Conservation (phyloP, 106 monocot genomes). For the Agapanthus africanus region DNA sequence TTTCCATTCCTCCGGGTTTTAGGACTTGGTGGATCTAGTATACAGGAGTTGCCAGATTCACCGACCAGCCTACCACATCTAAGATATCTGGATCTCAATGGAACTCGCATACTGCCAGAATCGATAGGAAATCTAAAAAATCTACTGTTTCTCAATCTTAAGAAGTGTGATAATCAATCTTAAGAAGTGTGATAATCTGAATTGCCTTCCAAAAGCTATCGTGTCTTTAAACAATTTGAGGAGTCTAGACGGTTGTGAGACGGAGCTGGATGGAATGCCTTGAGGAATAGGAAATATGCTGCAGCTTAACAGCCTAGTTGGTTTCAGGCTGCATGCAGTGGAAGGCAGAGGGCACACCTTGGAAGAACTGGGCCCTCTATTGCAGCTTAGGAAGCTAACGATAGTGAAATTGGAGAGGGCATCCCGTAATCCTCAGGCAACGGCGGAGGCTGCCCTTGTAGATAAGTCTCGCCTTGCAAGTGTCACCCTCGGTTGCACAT, state of each 20-base stretch:
- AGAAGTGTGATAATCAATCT: constrained; percentile 1
- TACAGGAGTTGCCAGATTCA: too few relatives aligned
- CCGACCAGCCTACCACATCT: too few relatives aligned
- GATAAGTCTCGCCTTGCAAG: not conserved
- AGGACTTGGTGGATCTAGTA: too few relatives aligned
- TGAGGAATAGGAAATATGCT: constrained; percentile 5
- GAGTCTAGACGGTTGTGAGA: not conserved
- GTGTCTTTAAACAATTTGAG: constrained; percentile 9
- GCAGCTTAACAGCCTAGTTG: not conserved
- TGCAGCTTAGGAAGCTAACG: not conserved
- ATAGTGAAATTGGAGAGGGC: constrained; percentile 14
- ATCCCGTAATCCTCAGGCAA: not conserved
- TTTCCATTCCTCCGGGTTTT: too few relatives aligned
- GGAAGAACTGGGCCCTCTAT: constrained; percentile 13
- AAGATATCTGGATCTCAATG: too few relatives aligned
- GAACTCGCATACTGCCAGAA: too few relatives aligned
- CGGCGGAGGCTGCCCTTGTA: not conserved
- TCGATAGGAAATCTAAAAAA: too few relatives aligned
- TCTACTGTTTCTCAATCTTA: too few relatives aligned
- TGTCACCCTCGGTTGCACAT: not conserved
- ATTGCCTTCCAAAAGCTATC: not conserved
- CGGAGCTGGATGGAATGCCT: constrained; percentile 6
- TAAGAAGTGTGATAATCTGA: not conserved
- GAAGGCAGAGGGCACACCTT: not conserved
- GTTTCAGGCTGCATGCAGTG: not conserved